Base-by-base conservation (phyloP, 345 rosid species). In the Dimocarpus longan region DNA sequence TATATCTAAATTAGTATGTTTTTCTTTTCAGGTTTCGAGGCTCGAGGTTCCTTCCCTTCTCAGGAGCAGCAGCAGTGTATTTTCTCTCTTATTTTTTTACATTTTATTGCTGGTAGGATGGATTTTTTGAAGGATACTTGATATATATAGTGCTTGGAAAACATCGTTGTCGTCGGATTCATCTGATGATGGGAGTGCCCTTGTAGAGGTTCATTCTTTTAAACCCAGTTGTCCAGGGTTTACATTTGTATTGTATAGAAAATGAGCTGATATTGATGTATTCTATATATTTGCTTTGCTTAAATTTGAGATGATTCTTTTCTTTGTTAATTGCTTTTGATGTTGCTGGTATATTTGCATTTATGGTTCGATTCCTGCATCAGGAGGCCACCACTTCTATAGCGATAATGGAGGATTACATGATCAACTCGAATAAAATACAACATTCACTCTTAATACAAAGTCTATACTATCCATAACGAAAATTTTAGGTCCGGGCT, bases 181-280 rank as follows among this genome's bases (percentile, higher is more conserved):
- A 3, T 32, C 37, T 32, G 37, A 32, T 32, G 37, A 32, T 32
- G 37, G 37, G 74, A 21, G 60, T 26, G 75, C 13, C 63, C 19
- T 50, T 43, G 76, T 56, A 44, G 40, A 32, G 37, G 67, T 66
- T 80, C 67, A 84, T 84, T 86, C 84, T 86, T 82, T 79, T 46
- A 39, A 67, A 80, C 80, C 85, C 43, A 79, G 5, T 57, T 10
- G 10, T 19, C 28, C n/a, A 9, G 80, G 86, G 85, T 71, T 63
- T 68, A 28, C 28, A 56, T 21, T 32, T 32, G 13, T 46, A 37
- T 52, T 48, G 71, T 66, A 66, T 3, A 75, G 71, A 66, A 32
- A 44, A 21, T 32, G 37, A 32, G 32, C 11, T 65, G 44, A 11
- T 18, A n/a, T 10, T 42, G 62, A 22, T 65, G 42, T 57, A 12